Conservation (phyloP, 176 grass and related monocot species). For the Ensete glaucum region DNA sequence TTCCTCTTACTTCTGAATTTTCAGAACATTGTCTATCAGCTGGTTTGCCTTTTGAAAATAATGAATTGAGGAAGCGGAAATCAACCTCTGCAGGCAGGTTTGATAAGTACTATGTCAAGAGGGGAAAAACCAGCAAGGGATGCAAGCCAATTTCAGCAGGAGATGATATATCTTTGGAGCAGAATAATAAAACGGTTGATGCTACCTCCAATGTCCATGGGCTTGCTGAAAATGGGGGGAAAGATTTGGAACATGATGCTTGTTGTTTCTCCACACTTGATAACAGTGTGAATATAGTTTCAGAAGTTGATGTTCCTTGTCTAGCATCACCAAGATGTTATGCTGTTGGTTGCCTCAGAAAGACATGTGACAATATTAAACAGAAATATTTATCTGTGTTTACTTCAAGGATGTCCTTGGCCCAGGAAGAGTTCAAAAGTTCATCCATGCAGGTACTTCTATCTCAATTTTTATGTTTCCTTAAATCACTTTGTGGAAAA, state of each 20-base stretch:
- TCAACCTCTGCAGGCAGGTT: conserved; percentile 32
- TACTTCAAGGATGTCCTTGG: conserved; percentile 48
- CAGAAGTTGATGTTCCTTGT: conserved; percentile 26
- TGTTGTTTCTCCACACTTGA: neutral
- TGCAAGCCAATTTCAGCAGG: conserved; percentile 22
- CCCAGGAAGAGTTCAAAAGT: conserved; percentile 66
- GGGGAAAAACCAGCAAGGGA: conserved; percentile 44
- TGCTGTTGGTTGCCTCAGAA: conserved; percentile 73
- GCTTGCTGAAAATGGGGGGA: conserved; percentile 16
- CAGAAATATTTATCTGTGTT: conserved; percentile 74
- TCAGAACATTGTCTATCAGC: conserved; percentile 47
- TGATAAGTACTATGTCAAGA: conserved; percentile 38
- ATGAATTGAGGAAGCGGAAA: conserved; percentile 45
- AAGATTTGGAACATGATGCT: neutral
- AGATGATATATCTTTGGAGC: conserved; percentile 27
- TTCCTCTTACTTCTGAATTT: conserved; percentile 61
- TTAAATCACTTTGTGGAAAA: neutral
- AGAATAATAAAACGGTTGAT: conserved; percentile 21
- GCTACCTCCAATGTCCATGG: conserved; percentile 6
- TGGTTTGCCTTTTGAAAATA: conserved; percentile 30
- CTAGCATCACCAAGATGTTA: conserved; percentile 59
- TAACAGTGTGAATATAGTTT: neutral
- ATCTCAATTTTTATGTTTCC: neutral
- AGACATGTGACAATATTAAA: conserved; percentile 59
- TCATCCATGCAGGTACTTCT: conserved; percentile 49